A percentile compares a stretch with the other conserved stretches of the same genome.
These are phyloP conservation scores for Aureobasidium lini DNA, from an alignment of 2,329 filamentous ascomycete species.

Conservation along the genomic window DNA sequence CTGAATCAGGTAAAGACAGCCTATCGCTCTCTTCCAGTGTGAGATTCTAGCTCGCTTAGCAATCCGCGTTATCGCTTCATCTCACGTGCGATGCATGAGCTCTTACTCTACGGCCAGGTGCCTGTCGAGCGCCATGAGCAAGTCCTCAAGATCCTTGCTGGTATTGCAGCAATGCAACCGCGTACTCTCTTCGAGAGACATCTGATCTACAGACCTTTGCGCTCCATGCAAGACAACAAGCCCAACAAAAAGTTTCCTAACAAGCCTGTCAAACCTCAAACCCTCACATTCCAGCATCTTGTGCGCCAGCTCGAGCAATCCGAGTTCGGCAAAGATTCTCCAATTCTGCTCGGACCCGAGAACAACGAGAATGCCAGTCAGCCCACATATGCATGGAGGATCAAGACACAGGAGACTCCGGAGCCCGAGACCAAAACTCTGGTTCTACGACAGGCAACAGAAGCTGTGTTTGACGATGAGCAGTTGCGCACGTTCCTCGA, in stretches of 20 bases:
- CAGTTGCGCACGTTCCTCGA: neutral
- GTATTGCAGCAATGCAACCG: constrained; percentile 55
- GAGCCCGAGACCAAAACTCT: constrained; percentile 17
- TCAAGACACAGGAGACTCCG: constrained; percentile 14
- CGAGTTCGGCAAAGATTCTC: constrained; percentile 26
- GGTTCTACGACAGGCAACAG: constrained; percentile 13
- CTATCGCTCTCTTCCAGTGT: neutral
- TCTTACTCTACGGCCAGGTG: constrained; percentile 54
- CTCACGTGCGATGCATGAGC: constrained; percentile 48
- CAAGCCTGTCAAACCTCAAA: constrained; percentile 14
- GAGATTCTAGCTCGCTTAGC: neutral
- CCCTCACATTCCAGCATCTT: constrained; percentile 13
- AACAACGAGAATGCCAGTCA: constrained; percentile 16
- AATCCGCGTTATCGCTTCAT: neutral
- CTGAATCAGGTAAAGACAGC: neutral
- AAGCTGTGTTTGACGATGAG: neutral
- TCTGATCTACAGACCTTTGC: constrained; percentile 49
- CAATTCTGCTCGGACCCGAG: neutral
- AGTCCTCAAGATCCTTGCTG: constrained; percentile 54
- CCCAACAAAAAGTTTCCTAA: constrained; percentile 28
- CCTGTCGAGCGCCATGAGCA: constrained; percentile 50
- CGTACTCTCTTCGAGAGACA: constrained; percentile 46
- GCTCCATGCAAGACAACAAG: constrained; percentile 34
- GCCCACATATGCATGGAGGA: constrained; percentile 5
- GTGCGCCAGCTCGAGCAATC: constrained; percentile 26